phyloP scores from a whole-genome alignment of 805 yeast species.

The Candida sakaeoensis region DNA sequence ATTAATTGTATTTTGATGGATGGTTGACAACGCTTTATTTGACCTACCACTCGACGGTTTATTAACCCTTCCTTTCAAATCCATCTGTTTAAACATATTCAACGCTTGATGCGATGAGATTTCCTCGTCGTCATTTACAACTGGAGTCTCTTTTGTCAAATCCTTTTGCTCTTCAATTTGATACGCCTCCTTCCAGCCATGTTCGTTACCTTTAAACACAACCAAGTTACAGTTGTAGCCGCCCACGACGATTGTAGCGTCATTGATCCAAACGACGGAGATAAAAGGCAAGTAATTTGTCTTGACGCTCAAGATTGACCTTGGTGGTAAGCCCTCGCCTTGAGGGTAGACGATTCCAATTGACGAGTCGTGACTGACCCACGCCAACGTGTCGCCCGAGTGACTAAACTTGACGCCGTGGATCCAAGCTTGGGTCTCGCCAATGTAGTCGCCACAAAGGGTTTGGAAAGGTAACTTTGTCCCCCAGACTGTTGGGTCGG shows the following conservation, averaged over 20 bases:
- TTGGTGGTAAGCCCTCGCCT: constrained; percentile 62
- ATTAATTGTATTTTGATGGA: constrained; percentile 89
- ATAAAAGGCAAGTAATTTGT: constrained; percentile 79
- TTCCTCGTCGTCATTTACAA: constrained; percentile 37
- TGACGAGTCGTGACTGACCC: constrained; percentile 84
- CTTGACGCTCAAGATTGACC: constrained; percentile 52
- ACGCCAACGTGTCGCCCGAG: constrained; percentile 71
- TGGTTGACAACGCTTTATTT: constrained; percentile 54
- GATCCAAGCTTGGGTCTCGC: constrained; percentile 80
- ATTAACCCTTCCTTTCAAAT: constrained; percentile 79
- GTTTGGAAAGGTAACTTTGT: constrained; percentile 92
- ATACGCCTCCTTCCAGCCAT: constrained; percentile 60
- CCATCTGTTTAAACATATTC: constrained; percentile 93
- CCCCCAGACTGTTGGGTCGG: constrained; percentile 86
- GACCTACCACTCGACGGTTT: constrained; percentile 26
- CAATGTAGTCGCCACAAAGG: constrained; percentile 72
- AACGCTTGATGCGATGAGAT: constrained; percentile 72
- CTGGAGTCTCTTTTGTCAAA: constrained; percentile 44
- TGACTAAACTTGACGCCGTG: constrained; percentile 88
- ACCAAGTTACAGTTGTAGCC: constrained; percentile 93
- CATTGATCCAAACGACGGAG: constrained; percentile 65
- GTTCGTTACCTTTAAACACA: constrained; percentile 67
- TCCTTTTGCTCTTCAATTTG: constrained; percentile 50
- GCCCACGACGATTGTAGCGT: constrained; percentile 71
- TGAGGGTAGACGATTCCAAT: constrained; percentile 75